Percentiles rank a stretch among this genome's conserved stretches.
These are phyloP conservation scores for Edaphochlamys debaryana DNA, from an alignment of 139 green algal genomes.

Conservation along the genomic window DNA sequence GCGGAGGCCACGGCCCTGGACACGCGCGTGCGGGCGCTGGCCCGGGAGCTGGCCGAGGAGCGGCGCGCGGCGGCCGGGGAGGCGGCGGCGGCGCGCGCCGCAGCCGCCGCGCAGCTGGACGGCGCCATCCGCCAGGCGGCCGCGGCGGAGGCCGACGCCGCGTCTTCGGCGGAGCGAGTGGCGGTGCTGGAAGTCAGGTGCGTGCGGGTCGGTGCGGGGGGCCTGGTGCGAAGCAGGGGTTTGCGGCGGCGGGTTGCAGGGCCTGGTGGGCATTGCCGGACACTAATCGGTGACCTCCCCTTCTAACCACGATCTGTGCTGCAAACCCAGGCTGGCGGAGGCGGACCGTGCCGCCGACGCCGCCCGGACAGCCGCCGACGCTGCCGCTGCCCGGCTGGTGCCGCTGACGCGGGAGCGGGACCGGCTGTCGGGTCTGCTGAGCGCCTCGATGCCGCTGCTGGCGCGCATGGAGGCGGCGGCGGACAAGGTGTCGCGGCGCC, in stretches of 20 bases:
- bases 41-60: conserved; percentile 27
- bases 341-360: background rate
- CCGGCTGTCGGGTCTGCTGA: conserved; percentile 5
- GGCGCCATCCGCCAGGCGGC: conserved; percentile 8
- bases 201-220: too few relatives aligned
- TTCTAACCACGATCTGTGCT: background rate
- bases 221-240: too few relatives aligned
- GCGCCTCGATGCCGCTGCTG: conserved; percentile 10
- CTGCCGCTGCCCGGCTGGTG: background rate
- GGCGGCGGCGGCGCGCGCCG: conserved; percentile 1
- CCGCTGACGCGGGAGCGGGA: background rate
- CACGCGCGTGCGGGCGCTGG: conserved; percentile 5
- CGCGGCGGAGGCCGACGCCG: conserved; percentile 5
- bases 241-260: too few relatives aligned
- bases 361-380: background rate
- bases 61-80: background rate
- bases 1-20: conserved; percentile 12
- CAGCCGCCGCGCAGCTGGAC: conserved; percentile 16
- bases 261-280: too few relatives aligned
- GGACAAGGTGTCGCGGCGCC: background rate
- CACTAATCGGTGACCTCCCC: background rate
- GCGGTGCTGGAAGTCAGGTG: conserved; percentile 15
- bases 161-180: background rate
- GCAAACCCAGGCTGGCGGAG: background rate
- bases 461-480: background rate